Evolutionary conservation across 805 yeast genomes (phyloP).

Genomic region (Ogataea nakhonphanomensis): DNA sequence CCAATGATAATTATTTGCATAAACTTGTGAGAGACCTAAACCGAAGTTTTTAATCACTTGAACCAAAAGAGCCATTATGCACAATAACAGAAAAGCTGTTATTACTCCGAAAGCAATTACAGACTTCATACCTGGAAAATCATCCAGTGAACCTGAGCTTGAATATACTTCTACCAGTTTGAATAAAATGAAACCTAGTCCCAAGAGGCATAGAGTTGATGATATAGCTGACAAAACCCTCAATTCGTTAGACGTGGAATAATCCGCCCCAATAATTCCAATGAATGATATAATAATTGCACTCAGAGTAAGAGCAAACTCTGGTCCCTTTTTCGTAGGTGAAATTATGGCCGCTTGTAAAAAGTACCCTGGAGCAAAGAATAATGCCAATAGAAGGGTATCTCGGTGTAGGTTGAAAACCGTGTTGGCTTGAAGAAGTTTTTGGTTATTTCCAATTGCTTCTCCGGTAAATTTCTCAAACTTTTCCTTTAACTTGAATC

Average conservation of each 20-base stretch:
- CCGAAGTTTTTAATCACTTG: constrained; percentile 15
- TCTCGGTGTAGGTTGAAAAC: constrained; percentile 38
- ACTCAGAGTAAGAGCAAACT: constrained; percentile 38
- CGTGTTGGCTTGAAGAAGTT: constrained; percentile 31
- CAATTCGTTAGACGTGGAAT: constrained; percentile 34
- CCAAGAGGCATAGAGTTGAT: constrained; percentile 30
- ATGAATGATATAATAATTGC: constrained; percentile 26
- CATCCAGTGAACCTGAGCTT: constrained; percentile 23
- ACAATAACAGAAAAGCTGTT: constrained; percentile 32
- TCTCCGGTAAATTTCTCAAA: constrained; percentile 19
- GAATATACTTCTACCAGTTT: constrained; percentile 37
- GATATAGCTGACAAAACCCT: constrained; percentile 24
- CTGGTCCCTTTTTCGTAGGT: constrained; percentile 34
- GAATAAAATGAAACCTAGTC: constrained; percentile 39
- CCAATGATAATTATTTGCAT: constrained; percentile 19
- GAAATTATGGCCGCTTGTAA: constrained; percentile 36
- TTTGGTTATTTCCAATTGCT: constrained; percentile 37
- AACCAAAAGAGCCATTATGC: constrained; percentile 23
- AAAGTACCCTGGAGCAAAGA: constrained; percentile 43
- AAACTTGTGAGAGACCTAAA: constrained; percentile 12
- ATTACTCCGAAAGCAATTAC: constrained; percentile 40
- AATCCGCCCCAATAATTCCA: constrained; percentile 35
- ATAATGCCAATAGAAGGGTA: constrained; percentile 32
- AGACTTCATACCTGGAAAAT: constrained; percentile 42
- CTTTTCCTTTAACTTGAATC: constrained; percentile 15